These are phyloP conservation scores for Coniella lustricola DNA, from an alignment of 2,329 filamentous ascomycete species.

Conservation along the genomic window DNA sequence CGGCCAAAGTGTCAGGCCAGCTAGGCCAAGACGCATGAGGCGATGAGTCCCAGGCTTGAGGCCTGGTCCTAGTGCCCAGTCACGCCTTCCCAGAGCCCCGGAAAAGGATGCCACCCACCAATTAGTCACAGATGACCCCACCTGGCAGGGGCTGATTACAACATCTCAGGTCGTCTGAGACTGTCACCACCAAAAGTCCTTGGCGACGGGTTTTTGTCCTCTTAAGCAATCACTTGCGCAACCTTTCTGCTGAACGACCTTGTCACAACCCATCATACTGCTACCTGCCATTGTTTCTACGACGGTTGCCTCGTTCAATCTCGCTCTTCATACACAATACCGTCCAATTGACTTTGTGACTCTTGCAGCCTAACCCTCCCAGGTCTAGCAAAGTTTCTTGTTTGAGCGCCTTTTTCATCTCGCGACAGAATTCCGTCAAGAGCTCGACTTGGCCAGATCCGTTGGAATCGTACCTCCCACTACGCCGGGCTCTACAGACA, in stretches of 20 bases:
- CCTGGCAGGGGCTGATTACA: conserved; percentile 1
- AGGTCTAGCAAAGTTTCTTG: too few relatives aligned
- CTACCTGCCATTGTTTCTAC: too few relatives aligned
- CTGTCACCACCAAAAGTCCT: not conserved
- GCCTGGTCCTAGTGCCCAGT: not conserved
- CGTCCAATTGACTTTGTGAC: not conserved
- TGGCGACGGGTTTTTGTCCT: not conserved
- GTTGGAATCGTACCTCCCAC: too few relatives aligned
- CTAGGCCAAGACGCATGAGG: not conserved
- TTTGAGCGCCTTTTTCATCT: too few relatives aligned
- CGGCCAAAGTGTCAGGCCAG: too few relatives aligned
- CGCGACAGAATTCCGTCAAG: too few relatives aligned
- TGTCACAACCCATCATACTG: too few relatives aligned
- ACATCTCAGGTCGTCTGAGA: not conserved
- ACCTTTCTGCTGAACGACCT: too few relatives aligned
- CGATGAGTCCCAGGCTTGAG: not conserved
- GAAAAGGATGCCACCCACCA: not conserved
- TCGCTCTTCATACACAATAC: not conserved
- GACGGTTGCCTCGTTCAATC: not conserved
- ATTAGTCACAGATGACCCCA: conserved; percentile 3
- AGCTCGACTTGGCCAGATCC: too few relatives aligned
- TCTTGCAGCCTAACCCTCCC: too few relatives aligned
- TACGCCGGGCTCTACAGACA: too few relatives aligned
- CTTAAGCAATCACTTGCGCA: not conserved
- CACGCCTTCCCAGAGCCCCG: not conserved